phyloP scores from a whole-genome alignment of 306 rosid genomes.

The Geum urbanum region DNA sequence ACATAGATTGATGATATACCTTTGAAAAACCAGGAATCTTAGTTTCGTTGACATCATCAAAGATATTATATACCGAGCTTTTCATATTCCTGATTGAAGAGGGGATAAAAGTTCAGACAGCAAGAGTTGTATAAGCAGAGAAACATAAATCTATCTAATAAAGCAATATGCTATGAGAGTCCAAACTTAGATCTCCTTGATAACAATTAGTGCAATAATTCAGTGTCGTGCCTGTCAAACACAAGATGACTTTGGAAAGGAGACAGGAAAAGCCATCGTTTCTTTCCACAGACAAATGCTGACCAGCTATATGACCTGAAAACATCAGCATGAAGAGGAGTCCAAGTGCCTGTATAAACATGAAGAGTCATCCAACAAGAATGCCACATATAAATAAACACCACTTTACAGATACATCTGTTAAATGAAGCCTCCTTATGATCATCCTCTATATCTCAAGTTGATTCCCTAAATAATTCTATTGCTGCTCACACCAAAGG shows the following conservation, averaged over 20 bases:
- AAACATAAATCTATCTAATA: background rate
- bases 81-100: constrained; percentile 57
- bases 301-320: constrained; percentile 98
- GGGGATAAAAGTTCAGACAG: background rate
- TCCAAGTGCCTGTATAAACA: constrained; percentile 80
- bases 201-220: constrained; percentile 14
- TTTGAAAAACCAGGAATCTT: constrained; percentile 66
- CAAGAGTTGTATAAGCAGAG: background rate
- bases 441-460: background rate
- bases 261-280: constrained; percentile 79
- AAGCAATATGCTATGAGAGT: background rate
- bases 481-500: background rate
- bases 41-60: constrained; percentile 61
- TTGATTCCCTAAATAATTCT: background rate
- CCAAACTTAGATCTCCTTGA: background rate
- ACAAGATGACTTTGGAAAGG: constrained; percentile 75
- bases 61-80: constrained; percentile 61
- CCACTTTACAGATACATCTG: background rate
- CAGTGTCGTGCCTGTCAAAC: constrained; percentile 65
- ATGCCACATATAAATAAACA: constrained; percentile 2
- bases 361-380: constrained; percentile 11
- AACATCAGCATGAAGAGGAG: constrained; percentile 97
- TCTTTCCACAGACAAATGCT: constrained; percentile 85
- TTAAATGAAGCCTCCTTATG: background rate
- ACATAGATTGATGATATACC: constrained; percentile 43